These are phyloP conservation scores for Vanderwaltozyma yarrowii DNA, from an alignment of 805 yeast species.

Conservation along the genomic window DNA sequence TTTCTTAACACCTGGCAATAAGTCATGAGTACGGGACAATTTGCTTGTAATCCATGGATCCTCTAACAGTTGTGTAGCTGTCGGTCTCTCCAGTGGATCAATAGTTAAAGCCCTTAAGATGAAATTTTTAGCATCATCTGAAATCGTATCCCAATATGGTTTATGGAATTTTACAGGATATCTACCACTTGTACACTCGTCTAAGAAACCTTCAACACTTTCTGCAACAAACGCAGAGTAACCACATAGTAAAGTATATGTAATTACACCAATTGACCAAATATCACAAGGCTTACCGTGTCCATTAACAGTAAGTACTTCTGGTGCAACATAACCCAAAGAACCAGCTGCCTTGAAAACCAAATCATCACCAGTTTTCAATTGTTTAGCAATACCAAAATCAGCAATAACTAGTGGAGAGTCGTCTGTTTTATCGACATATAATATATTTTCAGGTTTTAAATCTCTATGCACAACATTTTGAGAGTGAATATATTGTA, in stretches of 20 bases:
- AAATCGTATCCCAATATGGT: conserved; percentile 76
- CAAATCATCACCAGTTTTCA: conserved; percentile 48
- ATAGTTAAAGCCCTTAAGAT: conserved; percentile 60
- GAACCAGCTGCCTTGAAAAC: conserved; percentile 78
- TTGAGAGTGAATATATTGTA: conserved; percentile 61
- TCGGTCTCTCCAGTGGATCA: conserved; percentile 58
- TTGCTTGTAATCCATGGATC: conserved; percentile 67
- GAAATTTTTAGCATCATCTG: conserved; percentile 71
- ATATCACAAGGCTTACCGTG: conserved; percentile 95
- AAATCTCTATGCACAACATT: conserved; percentile 89
- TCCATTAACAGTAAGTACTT: conserved; percentile 68
- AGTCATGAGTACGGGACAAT: conserved; percentile 45
- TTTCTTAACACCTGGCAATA: conserved; percentile 70
- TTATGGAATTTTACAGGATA: conserved; percentile 76
- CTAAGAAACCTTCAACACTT: conserved; percentile 66
- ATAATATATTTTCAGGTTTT: conserved; percentile 87
- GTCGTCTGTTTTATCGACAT: conserved; percentile 44
- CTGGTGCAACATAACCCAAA: conserved; percentile 96
- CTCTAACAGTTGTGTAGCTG: conserved; percentile 49
- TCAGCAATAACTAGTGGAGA: conserved; percentile 84
- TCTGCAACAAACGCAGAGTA: conserved; percentile 88
- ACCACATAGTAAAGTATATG: conserved; percentile 85
- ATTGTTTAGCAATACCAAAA: conserved; percentile 85
- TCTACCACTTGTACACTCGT: conserved; percentile 61
- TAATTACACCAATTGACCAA: conserved; percentile 91